These are phyloP conservation scores for Mycothermus thermophilus DNA, from an alignment of 495 filamentous ascomycete genomes.

Conservation along the genomic window DNA sequence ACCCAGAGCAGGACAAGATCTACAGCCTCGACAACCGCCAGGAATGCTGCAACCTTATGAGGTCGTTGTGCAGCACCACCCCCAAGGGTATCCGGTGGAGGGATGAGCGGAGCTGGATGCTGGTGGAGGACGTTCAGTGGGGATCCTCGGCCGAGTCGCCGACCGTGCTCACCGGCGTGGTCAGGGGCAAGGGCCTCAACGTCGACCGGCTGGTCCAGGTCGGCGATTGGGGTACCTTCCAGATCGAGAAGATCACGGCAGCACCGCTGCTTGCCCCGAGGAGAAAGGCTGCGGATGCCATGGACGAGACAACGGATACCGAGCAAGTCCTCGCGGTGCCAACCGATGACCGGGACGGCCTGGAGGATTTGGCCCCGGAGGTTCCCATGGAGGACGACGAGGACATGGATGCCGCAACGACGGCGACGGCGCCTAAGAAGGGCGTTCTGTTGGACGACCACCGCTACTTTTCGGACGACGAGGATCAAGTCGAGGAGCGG, in stretches of 20 bases:
- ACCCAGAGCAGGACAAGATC: constrained; percentile 76
- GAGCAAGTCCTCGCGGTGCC: constrained; percentile 51
- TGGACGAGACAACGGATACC: constrained; percentile 57
- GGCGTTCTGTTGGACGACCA: constrained; percentile 92
- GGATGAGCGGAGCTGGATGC: constrained; percentile 88
- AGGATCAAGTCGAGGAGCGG: constrained; percentile 32
- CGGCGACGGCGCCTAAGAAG: constrained; percentile 35
- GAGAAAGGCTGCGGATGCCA: constrained; percentile 48
- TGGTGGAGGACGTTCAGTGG: constrained; percentile 71
- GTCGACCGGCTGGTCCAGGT: constrained; percentile 81
- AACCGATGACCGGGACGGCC: constrained; percentile 62
- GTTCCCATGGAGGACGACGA: constrained; percentile 53
- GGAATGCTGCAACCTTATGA: constrained; percentile 77
- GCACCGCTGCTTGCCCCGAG: constrained; percentile 44
- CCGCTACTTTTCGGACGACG: constrained; percentile 94
- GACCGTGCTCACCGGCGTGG: constrained; percentile 69
- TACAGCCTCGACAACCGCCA: constrained; percentile 72
- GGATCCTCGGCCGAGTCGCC: constrained; percentile 37
- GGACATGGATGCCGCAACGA: constrained; percentile 38
- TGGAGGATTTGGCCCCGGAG: constrained; percentile 65
- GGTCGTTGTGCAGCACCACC: constrained; percentile 74
- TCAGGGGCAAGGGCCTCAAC: constrained; percentile 77
- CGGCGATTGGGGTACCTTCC: constrained; percentile 89
- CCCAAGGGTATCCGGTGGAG: constrained; percentile 91
- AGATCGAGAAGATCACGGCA: constrained; percentile 74